Evolutionary conservation across 2,329 filamentous ascomycete species (phyloP).

Genomic region (Cytospora mali): DNA sequence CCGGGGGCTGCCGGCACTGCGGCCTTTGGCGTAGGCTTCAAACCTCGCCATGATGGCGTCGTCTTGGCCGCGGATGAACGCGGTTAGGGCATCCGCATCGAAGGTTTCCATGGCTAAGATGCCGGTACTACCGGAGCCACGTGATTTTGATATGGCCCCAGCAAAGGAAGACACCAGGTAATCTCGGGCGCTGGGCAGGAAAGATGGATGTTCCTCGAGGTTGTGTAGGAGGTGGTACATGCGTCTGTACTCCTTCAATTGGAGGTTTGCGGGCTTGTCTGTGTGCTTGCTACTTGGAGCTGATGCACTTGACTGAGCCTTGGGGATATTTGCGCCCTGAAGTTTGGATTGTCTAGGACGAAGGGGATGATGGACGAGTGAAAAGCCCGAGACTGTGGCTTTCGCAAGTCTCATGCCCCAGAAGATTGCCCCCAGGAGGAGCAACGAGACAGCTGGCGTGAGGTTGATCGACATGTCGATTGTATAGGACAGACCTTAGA

Average conservation of each 20-base stretch:
- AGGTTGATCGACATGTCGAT: no score
- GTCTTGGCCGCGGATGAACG: not conserved
- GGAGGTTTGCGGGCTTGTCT: not conserved
- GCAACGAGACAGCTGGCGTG: no score
- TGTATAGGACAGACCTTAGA: no score
- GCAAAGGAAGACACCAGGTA: not conserved
- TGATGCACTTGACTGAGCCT: not conserved
- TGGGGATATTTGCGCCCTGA: not conserved
- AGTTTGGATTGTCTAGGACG: no score
- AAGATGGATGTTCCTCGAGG: not conserved
- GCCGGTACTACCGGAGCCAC: not conserved
- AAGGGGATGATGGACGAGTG: no score
- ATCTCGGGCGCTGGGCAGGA: not conserved
- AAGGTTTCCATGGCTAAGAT: not conserved
- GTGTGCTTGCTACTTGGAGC: not conserved
- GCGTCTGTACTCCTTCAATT: not conserved
- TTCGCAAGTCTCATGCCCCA: no score
- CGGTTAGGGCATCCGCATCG: not conserved
- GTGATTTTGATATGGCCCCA: not conserved
- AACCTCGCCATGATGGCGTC: not conserved
- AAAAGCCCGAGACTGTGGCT: no score
- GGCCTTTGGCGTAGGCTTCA: not conserved
- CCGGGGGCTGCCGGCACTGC: not conserved
- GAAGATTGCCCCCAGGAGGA: no score
- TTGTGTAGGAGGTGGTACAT: constrained; percentile 3